These are phyloP conservation scores for Huntiella abstrusa DNA, from an alignment of 2,329 filamentous ascomycete species.

Conservation along the genomic window DNA sequence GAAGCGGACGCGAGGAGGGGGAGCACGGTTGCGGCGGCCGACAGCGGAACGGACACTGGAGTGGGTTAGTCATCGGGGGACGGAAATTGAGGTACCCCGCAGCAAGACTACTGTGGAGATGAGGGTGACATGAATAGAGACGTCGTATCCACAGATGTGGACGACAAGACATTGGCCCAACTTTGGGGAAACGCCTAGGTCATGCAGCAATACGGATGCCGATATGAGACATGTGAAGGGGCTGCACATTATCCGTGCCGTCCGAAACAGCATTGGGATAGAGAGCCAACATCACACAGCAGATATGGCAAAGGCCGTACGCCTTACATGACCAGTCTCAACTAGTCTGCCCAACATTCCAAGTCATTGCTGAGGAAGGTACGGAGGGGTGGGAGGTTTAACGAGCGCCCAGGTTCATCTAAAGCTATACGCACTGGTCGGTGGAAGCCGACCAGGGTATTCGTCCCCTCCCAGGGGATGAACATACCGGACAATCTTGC, in stretches of 20 bases:
- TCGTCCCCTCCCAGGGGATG: conserved; percentile 38
- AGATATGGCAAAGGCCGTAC: not conserved
- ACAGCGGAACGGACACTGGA: conserved; percentile 85
- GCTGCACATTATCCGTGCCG: not conserved
- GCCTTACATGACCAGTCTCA: not conserved
- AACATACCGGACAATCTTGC: conserved; percentile 99
- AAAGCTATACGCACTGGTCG: conserved; percentile 10
- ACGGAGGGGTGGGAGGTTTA: conserved; percentile 18
- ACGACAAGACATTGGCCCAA: conserved; percentile 5
- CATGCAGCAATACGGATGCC: not conserved
- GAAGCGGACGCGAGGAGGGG: conserved; percentile 92
- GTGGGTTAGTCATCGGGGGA: conserved; percentile 22
- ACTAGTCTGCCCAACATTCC: not conserved
- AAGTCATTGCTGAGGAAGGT: conserved; percentile 9
- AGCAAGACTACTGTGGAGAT: not conserved
- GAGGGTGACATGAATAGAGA: not conserved
- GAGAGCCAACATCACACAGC: not conserved
- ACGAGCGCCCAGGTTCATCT: conserved; percentile 43
- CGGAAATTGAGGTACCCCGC: not conserved
- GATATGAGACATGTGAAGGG: not conserved
- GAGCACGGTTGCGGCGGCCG: conserved; percentile 96
- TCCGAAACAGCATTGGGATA: not conserved
- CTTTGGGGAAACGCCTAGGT: conserved; percentile 4
- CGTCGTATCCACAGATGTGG: not conserved
- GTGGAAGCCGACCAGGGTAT: conserved; percentile 22